These are phyloP conservation scores for Plectranthus barbatus DNA, from an alignment of 257 asterid genomes.

Conservation along the genomic window DNA sequence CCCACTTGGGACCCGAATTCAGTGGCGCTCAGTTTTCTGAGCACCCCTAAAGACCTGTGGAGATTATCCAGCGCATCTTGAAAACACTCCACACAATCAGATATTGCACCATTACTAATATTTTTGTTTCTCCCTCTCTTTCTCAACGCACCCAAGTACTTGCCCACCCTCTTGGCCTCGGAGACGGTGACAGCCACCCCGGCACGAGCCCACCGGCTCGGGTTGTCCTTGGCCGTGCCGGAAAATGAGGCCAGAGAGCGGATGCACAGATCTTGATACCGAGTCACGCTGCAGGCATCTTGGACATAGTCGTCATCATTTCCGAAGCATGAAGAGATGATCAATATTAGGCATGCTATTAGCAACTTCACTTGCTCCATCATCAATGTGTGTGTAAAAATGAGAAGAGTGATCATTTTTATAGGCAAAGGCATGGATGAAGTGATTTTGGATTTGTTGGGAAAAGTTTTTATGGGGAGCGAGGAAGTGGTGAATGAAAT, in stretches of 20 bases:
- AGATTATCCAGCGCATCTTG: constrained; percentile 51
- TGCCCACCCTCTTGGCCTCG: constrained; percentile 36
- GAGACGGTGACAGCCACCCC: constrained; percentile 62
- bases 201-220: constrained; percentile 60
- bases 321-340: no score
- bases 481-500: constrained; percentile 46
- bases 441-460: constrained; percentile 10
- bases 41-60: constrained; percentile 43
- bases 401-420: no score
- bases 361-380: no score
- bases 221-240: constrained; percentile 32
- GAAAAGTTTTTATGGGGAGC: constrained; percentile 18
- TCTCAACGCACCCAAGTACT: constrained; percentile 8
- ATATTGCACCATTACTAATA: constrained; percentile 25
- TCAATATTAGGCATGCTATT: constrained; percentile 11
- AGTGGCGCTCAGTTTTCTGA: constrained; percentile 45
- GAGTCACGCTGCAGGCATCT: constrained; percentile 63
- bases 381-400: no score
- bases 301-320: constrained; percentile 22
- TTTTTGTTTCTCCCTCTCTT: constrained; percentile 31
- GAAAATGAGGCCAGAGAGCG: constrained; percentile 47
- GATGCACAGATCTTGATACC: constrained; percentile 41
- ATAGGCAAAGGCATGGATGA: background rate
- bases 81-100: constrained; percentile 48
- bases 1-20: constrained; percentile 87